A percentile compares a stretch with the other conserved stretches of the same genome.
These are phyloP conservation scores for Collybiopsis confluens DNA, from an alignment of 768 basidiomycete species.

Conservation along the genomic window DNA sequence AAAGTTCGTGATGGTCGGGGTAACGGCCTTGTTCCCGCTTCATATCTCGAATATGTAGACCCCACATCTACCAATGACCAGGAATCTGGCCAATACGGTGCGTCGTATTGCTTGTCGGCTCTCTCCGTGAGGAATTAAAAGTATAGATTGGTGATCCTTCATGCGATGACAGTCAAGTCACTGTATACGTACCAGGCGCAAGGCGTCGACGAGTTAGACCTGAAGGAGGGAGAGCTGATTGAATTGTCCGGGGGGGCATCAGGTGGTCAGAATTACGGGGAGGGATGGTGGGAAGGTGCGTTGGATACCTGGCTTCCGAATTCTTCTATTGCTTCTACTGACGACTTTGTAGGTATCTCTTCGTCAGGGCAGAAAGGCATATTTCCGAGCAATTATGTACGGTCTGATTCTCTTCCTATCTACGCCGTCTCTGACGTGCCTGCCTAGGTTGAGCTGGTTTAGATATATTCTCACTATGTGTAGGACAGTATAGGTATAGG, in stretches of 20 bases:
- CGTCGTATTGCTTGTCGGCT: conserved; percentile 15
- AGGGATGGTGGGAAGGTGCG: conserved; percentile 87
- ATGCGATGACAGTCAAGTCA: conserved; percentile 57
- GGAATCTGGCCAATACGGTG: conserved; percentile 49
- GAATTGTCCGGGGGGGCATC: conserved; percentile 58
- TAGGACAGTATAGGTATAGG: too few relatives aligned
- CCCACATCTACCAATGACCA: conserved; percentile 19
- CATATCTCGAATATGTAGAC: conserved; percentile 45
- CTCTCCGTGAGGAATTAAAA: neutral
- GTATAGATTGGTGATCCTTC: conserved; percentile 9
- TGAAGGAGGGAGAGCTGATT: conserved; percentile 58
- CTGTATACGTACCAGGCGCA: conserved; percentile 75
- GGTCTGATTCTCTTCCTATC: conserved; percentile 24
- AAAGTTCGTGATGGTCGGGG: conserved; percentile 62
- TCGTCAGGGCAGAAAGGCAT: conserved; percentile 64
- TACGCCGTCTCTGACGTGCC: conserved; percentile 17
- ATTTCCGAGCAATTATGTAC: conserved; percentile 86
- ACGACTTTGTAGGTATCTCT: conserved; percentile 48
- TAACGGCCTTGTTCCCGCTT: conserved; percentile 78
- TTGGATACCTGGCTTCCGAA: conserved; percentile 5
- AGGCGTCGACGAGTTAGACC: conserved; percentile 64
- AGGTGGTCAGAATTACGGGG: conserved; percentile 64
- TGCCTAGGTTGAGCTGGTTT: conserved; percentile 46
- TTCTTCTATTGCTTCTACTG: conserved; percentile 11
- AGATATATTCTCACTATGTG: conserved; percentile 11